Percentiles rank a stretch among this genome's conserved stretches.
phyloP scores from a whole-genome alignment of 1,284 basidiomycete genomes.

The Coriolopsis trogii region DNA sequence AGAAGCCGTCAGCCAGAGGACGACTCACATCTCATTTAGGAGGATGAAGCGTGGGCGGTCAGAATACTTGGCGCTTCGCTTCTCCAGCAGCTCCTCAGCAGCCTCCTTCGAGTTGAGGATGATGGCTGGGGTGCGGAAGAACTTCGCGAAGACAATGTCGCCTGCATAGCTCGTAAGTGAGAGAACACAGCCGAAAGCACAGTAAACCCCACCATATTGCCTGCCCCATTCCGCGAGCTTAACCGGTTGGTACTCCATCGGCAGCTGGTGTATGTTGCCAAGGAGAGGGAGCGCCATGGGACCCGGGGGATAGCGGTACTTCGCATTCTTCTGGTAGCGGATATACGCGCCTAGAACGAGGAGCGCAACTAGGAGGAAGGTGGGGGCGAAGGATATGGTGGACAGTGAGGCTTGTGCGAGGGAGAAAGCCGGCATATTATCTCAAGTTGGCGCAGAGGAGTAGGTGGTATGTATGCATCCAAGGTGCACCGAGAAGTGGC shows the following conservation, averaged over 20 bases:
- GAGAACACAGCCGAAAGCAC: no score
- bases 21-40: slow-evolving; percentile 32
- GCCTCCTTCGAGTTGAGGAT: slow-evolving; percentile 40
- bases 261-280: slow-evolving; percentile 29
- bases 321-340: slow-evolving; percentile 3
- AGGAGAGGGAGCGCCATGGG: slow-evolving; percentile 24
- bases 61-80: slow-evolving; percentile 42
- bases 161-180: slow-evolving; percentile 22
- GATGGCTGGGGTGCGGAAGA: slow-evolving; percentile 38
- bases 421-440: no score
- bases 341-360: slow-evolving; percentile 6
- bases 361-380: slow-evolving; percentile 4
- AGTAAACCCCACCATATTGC: slow-evolving; percentile 18
- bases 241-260: slow-evolving; percentile 21
- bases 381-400: slow-evolving; percentile 4
- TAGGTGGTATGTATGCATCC: no score
- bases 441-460: no score
- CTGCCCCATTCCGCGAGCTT: slow-evolving; percentile 27
- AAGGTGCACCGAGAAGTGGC: no score
- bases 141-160: slow-evolving; percentile 40
- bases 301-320: slow-evolving; percentile 23
- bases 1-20: no score
- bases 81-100: slow-evolving; percentile 43
- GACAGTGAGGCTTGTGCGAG: no score
- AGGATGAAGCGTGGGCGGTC: slow-evolving; percentile 36